Base-by-base conservation (phyloP, 177 flowering plant species). In the Vitis hybrid region DNA sequence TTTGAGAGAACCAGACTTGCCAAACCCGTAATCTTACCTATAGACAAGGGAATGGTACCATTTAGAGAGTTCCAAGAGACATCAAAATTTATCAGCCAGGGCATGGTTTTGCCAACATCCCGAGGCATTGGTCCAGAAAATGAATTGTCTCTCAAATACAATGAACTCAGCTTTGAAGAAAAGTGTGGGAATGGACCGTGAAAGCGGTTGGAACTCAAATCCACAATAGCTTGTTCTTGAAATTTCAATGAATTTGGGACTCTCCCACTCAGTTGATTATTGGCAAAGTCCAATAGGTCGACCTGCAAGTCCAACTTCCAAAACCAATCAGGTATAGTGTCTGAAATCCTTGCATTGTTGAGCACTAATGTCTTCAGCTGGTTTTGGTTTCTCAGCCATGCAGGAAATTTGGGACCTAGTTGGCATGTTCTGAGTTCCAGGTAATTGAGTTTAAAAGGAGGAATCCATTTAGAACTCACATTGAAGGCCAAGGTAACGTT, bases 71-170 rank as follows among this genome's bases (percentile, higher is more conserved):
- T 78, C 1, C 4, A 3, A 48, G 72, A 69, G 56, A 78, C 2
- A 62, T 72, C 70, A 5, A 74, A 31, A 39, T 66, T 51, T 1
- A 20, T 5, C 61, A 78, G 50, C 9, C 2, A 3, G 2, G 81
- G 76, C 81, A 65, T 65, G 52, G 1, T 45, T 10, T 61, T 29
- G 1, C 76, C 78, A 16, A 78, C 49, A 5, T 69, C 70, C 0
- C 0, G 1, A 14, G 81, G 79, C 14, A 78, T 68, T 5, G 70
- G 73, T 45, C 81, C 81, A 4, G 73, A 60, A 52, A 78, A 73
- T 0, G 0, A 18, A 33, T 78, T 78, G 13, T 65, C 11, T 1
- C 7, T 19, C 33, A 78, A 13, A 51, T 55, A 29, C 2, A 70
- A 15, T 2, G 7, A 1, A 0, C 33, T 65, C 14, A 72, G 45